Conservation (phyloP, 495 filamentous ascomycete genomes). For the Cryomyces antarcticus region DNA sequence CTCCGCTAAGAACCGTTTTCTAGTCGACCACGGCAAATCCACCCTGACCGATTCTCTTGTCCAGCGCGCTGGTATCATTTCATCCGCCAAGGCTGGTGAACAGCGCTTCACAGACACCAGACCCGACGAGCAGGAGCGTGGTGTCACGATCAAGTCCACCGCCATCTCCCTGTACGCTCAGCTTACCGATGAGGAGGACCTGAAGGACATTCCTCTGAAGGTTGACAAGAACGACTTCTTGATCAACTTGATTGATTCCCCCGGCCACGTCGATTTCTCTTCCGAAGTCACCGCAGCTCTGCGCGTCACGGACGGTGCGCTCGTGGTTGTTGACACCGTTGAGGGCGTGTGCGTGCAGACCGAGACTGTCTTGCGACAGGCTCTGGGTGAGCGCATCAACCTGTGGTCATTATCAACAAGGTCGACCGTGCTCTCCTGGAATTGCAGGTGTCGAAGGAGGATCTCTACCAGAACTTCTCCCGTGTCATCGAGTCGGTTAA, state of each 20-base stretch:
- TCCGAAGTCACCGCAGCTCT: conserved; percentile 98
- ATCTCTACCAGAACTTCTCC: conserved; percentile 98
- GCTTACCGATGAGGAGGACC: conserved; percentile 60
- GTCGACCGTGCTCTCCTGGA: conserved; percentile 98
- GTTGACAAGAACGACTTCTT: conserved; percentile 86
- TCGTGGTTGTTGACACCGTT: conserved; percentile 98
- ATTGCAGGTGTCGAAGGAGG: conserved; percentile 94
- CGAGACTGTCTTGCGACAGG: conserved; percentile 97
- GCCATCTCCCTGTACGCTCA: conserved; percentile 95
- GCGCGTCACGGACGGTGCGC: conserved; percentile 97
- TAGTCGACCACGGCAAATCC: conserved; percentile 98
- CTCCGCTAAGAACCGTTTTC: not conserved
- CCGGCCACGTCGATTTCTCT: conserved; percentile 99
- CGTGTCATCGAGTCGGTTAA: conserved; percentile 99
- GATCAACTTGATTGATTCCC: conserved; percentile 99
- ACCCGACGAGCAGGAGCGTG: conserved; percentile 93
- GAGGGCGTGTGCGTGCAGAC: conserved; percentile 99
- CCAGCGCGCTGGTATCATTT: conserved; percentile 98
- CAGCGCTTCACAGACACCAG: conserved; percentile 92
- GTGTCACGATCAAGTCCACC: conserved; percentile 99
- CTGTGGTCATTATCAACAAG: conserved; percentile 99
- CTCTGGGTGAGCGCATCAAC: conserved; percentile 99
- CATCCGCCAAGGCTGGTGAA: conserved; percentile 90
- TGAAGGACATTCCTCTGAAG: conserved; percentile 87
- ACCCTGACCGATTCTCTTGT: conserved; percentile 97